A percentile compares a stretch with the other conserved stretches of the same genome.
Conservation (phyloP, 129 eudicot genomes). For the Flaveria bidentis region DNA sequence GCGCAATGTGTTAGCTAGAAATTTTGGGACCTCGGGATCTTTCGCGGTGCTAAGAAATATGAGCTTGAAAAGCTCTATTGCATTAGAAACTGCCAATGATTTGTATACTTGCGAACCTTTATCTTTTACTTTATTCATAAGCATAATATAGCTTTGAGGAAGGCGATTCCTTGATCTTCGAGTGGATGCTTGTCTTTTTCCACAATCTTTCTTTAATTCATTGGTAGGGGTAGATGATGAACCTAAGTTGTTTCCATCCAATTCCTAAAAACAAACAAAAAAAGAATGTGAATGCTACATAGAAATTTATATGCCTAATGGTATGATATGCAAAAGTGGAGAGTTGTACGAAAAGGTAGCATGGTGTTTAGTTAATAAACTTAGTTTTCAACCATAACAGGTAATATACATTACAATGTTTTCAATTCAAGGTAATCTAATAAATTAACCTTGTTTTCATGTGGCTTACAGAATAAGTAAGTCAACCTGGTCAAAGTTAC, state of each 20-base stretch:
- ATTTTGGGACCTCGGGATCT: slow-evolving; percentile 46
- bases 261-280: slow-evolving; percentile 16
- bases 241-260: slow-evolving; percentile 25
- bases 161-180: slow-evolving; percentile 46
- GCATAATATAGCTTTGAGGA: slow-evolving; percentile 49
- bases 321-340: neutral
- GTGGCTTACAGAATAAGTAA: neutral
- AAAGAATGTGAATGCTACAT: neutral
- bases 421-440: neutral
- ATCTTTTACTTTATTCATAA: slow-evolving; percentile 42
- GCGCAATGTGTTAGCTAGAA: slow-evolving; percentile 80
- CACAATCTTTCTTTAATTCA: slow-evolving; percentile 30
- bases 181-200: slow-evolving; percentile 37
- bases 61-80: slow-evolving; percentile 89
- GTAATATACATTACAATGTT: neutral
- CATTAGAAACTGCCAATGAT: slow-evolving; percentile 89
- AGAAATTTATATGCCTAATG: neutral
- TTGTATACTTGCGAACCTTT: slow-evolving; percentile 45
- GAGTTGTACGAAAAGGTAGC: neutral
- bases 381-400: neutral
- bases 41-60: slow-evolving; percentile 70
- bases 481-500: slow-evolving; percentile 2
- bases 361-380: neutral
- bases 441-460: slow-evolving; percentile 11
- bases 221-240: slow-evolving; percentile 40